phyloP scores from a whole-genome alignment of 169 alveolate species.

The Cryptosporidium baileyi region DNA sequence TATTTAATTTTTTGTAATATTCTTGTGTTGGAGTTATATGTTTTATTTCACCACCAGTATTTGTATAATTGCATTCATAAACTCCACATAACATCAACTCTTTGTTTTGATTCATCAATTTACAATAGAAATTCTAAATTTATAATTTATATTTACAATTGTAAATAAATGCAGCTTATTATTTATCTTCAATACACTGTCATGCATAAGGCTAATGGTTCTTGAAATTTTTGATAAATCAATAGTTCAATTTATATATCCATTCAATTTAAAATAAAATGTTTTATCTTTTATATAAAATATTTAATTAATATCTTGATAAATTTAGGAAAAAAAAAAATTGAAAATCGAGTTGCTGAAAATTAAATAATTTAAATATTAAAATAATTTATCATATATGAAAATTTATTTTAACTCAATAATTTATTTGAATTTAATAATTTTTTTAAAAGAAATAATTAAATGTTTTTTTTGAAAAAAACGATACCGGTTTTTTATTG shows the following conservation, averaged over 20 bases:
- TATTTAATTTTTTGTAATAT: constrained; percentile 7
- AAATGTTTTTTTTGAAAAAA: neutral
- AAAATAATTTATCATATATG: neutral
- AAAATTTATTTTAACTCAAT: no score
- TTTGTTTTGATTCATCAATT: constrained; percentile 23
- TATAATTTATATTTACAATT: no score
- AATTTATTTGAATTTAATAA: neutral
- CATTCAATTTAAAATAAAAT: neutral
- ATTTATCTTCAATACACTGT: neutral
- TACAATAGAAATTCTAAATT: no score
- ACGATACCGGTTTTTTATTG: neutral
- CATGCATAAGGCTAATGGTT: no score
- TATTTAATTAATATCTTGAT: neutral
- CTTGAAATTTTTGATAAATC: no score
- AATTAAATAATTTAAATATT: neutral
- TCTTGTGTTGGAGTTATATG: constrained; percentile 34
- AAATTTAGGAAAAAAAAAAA: no score
- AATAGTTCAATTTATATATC: neutral
- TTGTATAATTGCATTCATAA: constrained; percentile 50
- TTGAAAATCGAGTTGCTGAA: neutral
- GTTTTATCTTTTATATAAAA: neutral
- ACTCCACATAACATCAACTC: constrained; percentile 56
- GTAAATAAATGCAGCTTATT: no score
- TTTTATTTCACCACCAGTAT: constrained; percentile 35
- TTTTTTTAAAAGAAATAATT: neutral